Conservation (phyloP, 768 basidiomycete genomes). For the Omphalotus guepiniiformis region DNA sequence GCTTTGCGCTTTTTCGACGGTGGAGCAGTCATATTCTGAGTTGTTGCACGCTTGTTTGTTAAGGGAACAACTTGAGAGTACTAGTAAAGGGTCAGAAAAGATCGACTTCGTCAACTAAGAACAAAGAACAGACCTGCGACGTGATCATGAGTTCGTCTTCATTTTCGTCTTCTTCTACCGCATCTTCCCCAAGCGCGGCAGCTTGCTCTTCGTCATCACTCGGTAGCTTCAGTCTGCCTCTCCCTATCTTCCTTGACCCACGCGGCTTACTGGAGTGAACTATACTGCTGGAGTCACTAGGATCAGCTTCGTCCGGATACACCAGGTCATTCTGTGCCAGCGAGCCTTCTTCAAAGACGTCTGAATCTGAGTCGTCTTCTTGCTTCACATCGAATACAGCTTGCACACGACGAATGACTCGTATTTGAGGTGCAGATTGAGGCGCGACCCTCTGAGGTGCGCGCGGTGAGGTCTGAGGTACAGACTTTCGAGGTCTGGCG, state of each 20-base stretch:
- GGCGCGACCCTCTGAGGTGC: conserved; percentile 8
- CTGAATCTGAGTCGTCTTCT: too few relatives aligned
- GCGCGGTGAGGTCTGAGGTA: conserved; percentile 10
- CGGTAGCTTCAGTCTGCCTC: not conserved
- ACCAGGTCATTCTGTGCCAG: not conserved
- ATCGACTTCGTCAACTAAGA: too few relatives aligned
- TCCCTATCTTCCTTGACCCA: conserved; percentile 24
- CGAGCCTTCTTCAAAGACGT: conserved; percentile 32
- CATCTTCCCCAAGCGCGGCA: conserved; percentile 16
- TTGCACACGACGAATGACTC: conserved; percentile 59
- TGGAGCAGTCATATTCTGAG: too few relatives aligned
- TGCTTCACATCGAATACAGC: conserved; percentile 63
- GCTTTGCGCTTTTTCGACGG: too few relatives aligned
- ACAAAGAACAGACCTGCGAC: too few relatives aligned
- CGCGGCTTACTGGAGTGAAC: conserved; percentile 4
- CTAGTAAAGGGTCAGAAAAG: too few relatives aligned
- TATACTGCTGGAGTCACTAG: conserved; percentile 8
- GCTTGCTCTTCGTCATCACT: conserved; percentile 13
- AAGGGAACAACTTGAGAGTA: too few relatives aligned
- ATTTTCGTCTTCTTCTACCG: conserved; percentile 27
- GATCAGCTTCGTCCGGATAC: conserved; percentile 6
- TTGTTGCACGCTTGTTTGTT: too few relatives aligned
- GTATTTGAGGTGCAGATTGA: conserved; percentile 24
- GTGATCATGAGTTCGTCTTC: conserved; percentile 33
- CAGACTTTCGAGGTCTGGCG: conserved; percentile 11